Conservation (phyloP, 345 rosid species). For the Brassica rapa region DNA sequence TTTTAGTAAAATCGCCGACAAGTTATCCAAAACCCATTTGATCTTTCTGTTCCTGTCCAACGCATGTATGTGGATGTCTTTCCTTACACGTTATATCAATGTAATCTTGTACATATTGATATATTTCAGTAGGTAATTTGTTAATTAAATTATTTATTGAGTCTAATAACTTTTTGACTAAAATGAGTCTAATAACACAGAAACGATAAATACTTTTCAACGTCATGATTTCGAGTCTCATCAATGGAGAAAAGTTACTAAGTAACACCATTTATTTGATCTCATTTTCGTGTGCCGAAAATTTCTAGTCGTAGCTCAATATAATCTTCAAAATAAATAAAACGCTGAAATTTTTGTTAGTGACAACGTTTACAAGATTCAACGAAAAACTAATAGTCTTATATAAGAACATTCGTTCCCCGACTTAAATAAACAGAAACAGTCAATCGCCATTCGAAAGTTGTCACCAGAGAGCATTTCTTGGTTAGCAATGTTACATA, state of each 20-base stretch:
- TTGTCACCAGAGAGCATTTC: neutral
- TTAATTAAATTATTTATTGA: neutral
- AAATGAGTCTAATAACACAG: neutral
- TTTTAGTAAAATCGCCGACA: constrained; percentile 15
- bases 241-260: neutral
- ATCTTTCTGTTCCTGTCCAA: constrained; percentile 11
- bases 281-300: neutral
- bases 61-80: neutral
- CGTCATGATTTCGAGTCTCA: neutral
- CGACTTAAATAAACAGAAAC: neutral
- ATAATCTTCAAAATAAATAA: neutral
- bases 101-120: neutral
- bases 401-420: neutral
- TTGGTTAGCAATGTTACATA: constrained; percentile 14
- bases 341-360: neutral
- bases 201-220: neutral
- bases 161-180: too few species aligned
- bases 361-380: neutral
- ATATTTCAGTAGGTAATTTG: neutral
- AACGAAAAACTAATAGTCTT: neutral
- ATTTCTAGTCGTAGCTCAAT: neutral
- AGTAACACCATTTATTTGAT: neutral
- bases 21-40: constrained; percentile 4
- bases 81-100: neutral
- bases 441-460: neutral